phyloP scores from a whole-genome alignment of 352 stramenopile species.

The Thalassiosira livingstoniorum region DNA sequence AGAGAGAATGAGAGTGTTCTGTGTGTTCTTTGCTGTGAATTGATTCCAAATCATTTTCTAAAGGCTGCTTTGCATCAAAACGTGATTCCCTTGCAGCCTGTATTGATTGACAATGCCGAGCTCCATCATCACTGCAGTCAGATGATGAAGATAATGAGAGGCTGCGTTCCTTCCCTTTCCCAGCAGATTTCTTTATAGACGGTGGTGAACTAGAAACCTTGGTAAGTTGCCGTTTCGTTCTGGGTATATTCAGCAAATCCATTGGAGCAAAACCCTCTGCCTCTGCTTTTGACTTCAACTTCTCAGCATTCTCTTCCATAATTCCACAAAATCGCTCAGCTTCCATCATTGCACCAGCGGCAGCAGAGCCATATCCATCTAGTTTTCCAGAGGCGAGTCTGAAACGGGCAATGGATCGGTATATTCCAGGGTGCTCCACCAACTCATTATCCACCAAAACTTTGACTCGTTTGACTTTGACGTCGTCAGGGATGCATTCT shows the following conservation, averaged over 20 bases:
- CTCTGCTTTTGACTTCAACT: slow-evolving; percentile 42
- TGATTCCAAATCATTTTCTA: neutral
- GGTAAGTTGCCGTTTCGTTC: neutral
- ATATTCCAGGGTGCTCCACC: slow-evolving; percentile 40
- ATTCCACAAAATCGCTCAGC: slow-evolving; percentile 39
- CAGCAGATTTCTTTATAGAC: neutral
- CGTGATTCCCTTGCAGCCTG: neutral
- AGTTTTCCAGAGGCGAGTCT: slow-evolving; percentile 8
- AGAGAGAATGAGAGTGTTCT: neutral
- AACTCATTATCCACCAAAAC: slow-evolving; percentile 24
- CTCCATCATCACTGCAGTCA: slow-evolving; percentile 14
- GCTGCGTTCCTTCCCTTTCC: neutral
- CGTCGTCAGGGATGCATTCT: slow-evolving; percentile 54
- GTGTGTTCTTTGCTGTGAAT: neutral
- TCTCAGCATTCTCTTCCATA: slow-evolving; percentile 42
- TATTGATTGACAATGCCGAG: neutral
- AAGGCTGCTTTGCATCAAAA: neutral
- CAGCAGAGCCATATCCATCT: slow-evolving; percentile 15
- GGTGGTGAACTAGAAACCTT: neutral
- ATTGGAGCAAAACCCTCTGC: slow-evolving; percentile 57
- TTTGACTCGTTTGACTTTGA: slow-evolving; percentile 51
- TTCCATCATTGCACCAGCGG: slow-evolving; percentile 33
- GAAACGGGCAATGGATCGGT: slow-evolving; percentile 26
- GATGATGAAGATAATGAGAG: slow-evolving; percentile 15
- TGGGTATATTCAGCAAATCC: slow-evolving; percentile 42